Percentiles rank a stretch among this genome's conserved stretches.
Conservation (phyloP, 352 stramenopile genomes). For the Aphanomyces stellatus region DNA sequence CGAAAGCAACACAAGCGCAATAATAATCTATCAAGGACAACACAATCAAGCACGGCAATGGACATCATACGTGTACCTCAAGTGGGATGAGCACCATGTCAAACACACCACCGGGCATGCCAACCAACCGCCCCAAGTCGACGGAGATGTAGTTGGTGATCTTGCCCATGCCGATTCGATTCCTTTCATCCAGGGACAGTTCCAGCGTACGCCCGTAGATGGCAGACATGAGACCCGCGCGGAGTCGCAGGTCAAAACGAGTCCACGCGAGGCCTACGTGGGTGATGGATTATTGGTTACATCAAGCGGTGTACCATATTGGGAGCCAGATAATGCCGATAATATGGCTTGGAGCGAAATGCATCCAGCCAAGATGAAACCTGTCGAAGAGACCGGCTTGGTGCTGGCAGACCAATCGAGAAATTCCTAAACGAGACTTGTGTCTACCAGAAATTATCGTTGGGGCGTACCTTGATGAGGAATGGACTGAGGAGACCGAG, state of each 20-base stretch:
- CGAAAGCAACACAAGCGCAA: slow-evolving; percentile 66
- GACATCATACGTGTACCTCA: slow-evolving; percentile 22
- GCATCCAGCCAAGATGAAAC: slow-evolving; percentile 45
- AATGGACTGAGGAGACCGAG: slow-evolving; percentile 56
- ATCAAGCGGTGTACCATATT: slow-evolving; percentile 34
- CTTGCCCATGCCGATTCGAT: slow-evolving; percentile 36
- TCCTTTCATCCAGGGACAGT: slow-evolving; percentile 29
- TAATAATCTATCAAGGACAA: slow-evolving; percentile 29
- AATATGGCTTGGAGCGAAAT: slow-evolving; percentile 51
- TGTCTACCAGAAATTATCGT: not conserved
- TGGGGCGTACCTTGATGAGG: slow-evolving; percentile 33
- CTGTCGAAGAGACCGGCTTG: slow-evolving; percentile 31
- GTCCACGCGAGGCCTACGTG: slow-evolving; percentile 43
- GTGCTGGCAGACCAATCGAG: slow-evolving; percentile 48
- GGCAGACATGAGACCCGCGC: slow-evolving; percentile 51
- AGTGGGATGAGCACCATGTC: slow-evolving; percentile 68
- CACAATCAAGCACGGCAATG: not conserved
- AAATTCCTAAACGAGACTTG: slow-evolving; percentile 36
- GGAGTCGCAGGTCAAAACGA: slow-evolving; percentile 64
- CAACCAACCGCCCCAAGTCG: slow-evolving; percentile 62
- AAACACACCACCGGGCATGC: slow-evolving; percentile 63
- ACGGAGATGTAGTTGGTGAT: slow-evolving; percentile 76
- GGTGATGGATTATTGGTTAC: not conserved
- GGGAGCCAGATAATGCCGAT: slow-evolving; percentile 54
- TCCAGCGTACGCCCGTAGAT: slow-evolving; percentile 56